Conservation (phyloP, 768 basidiomycete genomes). For the Psilocybe subaeruginosa region DNA sequence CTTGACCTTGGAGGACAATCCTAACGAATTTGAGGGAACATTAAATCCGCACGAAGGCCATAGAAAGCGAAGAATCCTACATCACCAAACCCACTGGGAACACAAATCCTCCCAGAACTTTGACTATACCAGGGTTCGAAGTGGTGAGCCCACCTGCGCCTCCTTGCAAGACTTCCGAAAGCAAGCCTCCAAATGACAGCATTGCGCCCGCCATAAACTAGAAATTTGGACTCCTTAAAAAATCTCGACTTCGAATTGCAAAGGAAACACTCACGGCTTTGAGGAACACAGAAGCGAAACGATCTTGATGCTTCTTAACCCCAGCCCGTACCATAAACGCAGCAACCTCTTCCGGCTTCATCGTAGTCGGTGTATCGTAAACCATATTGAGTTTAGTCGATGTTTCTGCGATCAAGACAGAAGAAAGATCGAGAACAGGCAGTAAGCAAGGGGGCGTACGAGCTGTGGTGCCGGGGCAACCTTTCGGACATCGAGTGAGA, state of each 20-base stretch:
- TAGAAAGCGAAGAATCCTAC: slow-evolving; percentile 34
- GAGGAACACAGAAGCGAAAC: slow-evolving; percentile 60
- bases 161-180: slow-evolving; percentile 62
- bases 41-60: neutral
- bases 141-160: slow-evolving; percentile 54
- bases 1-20: slow-evolving; percentile 73
- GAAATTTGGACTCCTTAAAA: neutral
- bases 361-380: slow-evolving; percentile 38
- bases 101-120: slow-evolving; percentile 65
- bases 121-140: slow-evolving; percentile 69
- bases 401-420: neutral
- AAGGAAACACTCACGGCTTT: slow-evolving; percentile 59
- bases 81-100: slow-evolving; percentile 82
- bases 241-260: neutral
- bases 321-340: slow-evolving; percentile 57
- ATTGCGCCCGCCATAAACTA: slow-evolving; percentile 73
- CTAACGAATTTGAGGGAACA: slow-evolving; percentile 32
- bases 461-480: slow-evolving; percentile 3
- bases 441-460: slow-evolving; percentile 7
- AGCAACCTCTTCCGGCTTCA: slow-evolving; percentile 64
- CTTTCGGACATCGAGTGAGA: slow-evolving; percentile 10
- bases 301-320: slow-evolving; percentile 65
- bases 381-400: slow-evolving; percentile 12
- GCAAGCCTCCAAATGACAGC: slow-evolving; percentile 74
- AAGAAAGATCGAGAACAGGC: slow-evolving; percentile 6